phyloP scores from a whole-genome alignment of 441 rosid species.

The Mallotus japonicus region DNA sequence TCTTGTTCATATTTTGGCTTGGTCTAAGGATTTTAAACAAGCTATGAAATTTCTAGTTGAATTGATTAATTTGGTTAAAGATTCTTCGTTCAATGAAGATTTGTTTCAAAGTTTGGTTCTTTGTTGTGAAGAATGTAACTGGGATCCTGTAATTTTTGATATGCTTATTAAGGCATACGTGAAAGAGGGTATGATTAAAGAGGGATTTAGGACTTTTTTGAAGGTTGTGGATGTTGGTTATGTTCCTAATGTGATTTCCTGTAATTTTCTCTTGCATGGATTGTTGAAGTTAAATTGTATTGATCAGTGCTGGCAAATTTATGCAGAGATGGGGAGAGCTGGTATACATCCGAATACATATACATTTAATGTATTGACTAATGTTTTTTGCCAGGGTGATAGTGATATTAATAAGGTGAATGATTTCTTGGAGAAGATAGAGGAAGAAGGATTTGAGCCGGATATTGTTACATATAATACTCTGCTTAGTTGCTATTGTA shows the following conservation, averaged over 20 bases:
- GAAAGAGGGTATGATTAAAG: constrained; percentile 50
- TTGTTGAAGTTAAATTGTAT: constrained; percentile 49
- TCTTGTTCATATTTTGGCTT: constrained; percentile 61
- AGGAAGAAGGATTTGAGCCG: constrained; percentile 88
- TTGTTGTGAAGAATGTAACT: constrained; percentile 64
- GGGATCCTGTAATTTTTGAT: constrained; percentile 79
- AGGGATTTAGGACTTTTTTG: constrained; percentile 44
- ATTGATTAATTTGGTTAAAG: constrained; percentile 39
- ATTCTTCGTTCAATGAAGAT: constrained; percentile 34
- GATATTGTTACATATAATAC: constrained; percentile 89
- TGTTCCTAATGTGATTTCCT: constrained; percentile 60
- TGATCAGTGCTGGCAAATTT: constrained; percentile 68
- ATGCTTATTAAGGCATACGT: constrained; percentile 70
- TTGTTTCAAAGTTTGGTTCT: constrained; percentile 48
- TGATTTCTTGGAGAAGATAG: constrained; percentile 83
- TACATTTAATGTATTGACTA: constrained; percentile 74
- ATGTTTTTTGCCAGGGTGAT: constrained; percentile 54
- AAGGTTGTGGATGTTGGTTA: constrained; percentile 48
- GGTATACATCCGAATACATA: constrained; percentile 59
- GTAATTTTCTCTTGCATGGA: constrained; percentile 74
- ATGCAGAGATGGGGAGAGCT: constrained; percentile 55
- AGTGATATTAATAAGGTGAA: constrained; percentile 46
- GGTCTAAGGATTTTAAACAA: constrained; percentile 49
- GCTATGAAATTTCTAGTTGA: constrained; percentile 67
- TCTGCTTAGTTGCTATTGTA: constrained; percentile 68